Evolutionary conservation across 225 moss, liverwort and hornwort species (phyloP).

Genomic region (Climacium dendroides): DNA sequence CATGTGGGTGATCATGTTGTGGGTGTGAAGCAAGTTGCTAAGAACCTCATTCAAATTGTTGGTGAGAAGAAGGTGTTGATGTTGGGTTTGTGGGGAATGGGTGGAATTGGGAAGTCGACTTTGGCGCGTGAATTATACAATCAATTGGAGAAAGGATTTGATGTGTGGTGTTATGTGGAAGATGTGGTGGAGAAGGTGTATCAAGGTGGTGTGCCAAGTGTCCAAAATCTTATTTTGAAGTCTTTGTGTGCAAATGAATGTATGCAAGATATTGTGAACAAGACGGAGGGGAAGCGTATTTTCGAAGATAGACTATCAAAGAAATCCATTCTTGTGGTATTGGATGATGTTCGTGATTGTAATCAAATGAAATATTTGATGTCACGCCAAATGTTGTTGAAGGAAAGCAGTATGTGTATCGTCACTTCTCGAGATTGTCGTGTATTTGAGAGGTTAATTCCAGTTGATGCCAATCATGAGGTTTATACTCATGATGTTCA

Average conservation of each 20-base stretch:
- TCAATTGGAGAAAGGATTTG: background rate
- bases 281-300: background rate
- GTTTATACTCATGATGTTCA: background rate
- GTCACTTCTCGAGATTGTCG: background rate
- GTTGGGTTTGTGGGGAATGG: background rate
- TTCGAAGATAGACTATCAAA: background rate
- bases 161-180: background rate
- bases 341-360: background rate
- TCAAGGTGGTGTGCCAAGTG: background rate
- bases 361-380: background rate
- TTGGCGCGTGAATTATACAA: background rate
- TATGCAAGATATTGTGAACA: background rate
- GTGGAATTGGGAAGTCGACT: background rate
- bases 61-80: background rate
- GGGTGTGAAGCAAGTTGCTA: background rate
- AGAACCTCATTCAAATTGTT: fast-evolving
- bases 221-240: background rate
- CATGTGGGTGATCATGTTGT: background rate
- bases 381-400: background rate
- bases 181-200: background rate
- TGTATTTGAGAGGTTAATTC: background rate
- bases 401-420: background rate
- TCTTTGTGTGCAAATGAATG: background rate
- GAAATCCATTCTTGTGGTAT: background rate
- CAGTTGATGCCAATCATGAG: fast-evolving